Evolutionary conservation across 805 yeast species (phyloP), one percentile per base, ranked within the genome.

Genomic region (Candida silvatica): DNA sequence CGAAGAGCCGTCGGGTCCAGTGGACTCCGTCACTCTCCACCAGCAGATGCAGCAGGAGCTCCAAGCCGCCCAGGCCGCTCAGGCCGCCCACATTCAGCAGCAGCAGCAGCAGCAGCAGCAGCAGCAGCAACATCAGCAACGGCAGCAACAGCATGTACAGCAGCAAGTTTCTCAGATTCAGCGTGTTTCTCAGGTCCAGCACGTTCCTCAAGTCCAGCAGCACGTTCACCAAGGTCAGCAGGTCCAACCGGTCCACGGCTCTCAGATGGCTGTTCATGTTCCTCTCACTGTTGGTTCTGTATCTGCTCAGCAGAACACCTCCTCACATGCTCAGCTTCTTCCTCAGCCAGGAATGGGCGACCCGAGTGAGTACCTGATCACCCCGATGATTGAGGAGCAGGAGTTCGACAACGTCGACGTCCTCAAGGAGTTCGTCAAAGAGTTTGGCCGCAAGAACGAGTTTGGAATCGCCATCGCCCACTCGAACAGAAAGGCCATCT

Each of bases 391-490:
- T 42, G 72, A 72, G 14, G 74, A 69, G 42, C 74, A 70, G 45
- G 64, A 61, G 17, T 72, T 72, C 47, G 69, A 64, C 37, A 59
- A 61, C 29, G 62, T 74, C 19, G 67, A 66, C 18, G 72, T 66
- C 32, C 58, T 72, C 43, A 70, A 70, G 42, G 73, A 69, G 36
- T 72, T 69, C 43, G 71, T 72, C 34, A 64, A 64, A 35, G 77
- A 71, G 39, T 72, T 71, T 56, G 76, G 76, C 16, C 58, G 72
- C 31, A 74, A 68, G 45, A 69, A 72, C 46, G 76, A 74, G 33
- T 71, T 72, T 54, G 77, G 77, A 4, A 72, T 71, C 31, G 77
- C 73, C 16, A 71, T 72, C 49, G 74, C 77, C 19, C 77, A 72
- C 52, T 69, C 75, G 24, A 72, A 72, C 50, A 65, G 62, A 40